These are phyloP conservation scores for Gamsiella multidivaricata DNA, from an alignment of 192 early-diverging fungal species.

Conservation along the genomic window DNA sequence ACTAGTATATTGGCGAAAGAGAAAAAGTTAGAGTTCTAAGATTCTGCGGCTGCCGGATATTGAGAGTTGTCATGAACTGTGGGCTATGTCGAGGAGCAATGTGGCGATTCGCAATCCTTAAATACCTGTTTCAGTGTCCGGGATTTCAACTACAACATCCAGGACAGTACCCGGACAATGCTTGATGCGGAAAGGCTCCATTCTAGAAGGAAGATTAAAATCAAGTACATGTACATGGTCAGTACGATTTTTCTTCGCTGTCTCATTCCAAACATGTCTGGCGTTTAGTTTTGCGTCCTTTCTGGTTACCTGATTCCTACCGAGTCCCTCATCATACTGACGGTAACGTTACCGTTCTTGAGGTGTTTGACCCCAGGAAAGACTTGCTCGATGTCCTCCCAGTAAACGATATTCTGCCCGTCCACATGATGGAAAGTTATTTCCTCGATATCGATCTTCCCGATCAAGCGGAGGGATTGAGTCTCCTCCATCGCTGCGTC, in stretches of 20 bases:
- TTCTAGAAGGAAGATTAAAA: background rate
- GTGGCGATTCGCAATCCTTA: background rate
- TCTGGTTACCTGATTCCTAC: too few species aligned
- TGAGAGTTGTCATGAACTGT: background rate
- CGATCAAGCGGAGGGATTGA: constrained; percentile 17
- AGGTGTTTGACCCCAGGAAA: constrained; percentile 6
- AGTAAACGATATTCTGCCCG: constrained; percentile 13
- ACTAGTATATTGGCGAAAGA: background rate
- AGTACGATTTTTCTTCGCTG: background rate
- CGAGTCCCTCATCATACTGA: too few species aligned
- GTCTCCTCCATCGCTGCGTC: constrained; percentile 27
- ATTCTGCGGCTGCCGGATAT: background rate
- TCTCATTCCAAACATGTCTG: too few species aligned
- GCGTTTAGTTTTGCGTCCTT: too few species aligned
- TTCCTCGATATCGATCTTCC: background rate
- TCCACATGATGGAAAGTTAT: background rate
- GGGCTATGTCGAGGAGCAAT: background rate
- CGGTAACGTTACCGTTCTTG: background rate
- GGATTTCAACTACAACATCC: constrained; percentile 14
- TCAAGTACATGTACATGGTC: background rate
- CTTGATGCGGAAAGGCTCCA: constrained; percentile 8
- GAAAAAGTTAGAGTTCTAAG: background rate
- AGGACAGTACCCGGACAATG: constrained; percentile 9
- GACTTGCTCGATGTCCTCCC: constrained; percentile 24
- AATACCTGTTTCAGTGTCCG: background rate